Evolutionary conservation across 108 stramenopile species (phyloP).

Genomic region (Skeletonema marinoi): DNA sequence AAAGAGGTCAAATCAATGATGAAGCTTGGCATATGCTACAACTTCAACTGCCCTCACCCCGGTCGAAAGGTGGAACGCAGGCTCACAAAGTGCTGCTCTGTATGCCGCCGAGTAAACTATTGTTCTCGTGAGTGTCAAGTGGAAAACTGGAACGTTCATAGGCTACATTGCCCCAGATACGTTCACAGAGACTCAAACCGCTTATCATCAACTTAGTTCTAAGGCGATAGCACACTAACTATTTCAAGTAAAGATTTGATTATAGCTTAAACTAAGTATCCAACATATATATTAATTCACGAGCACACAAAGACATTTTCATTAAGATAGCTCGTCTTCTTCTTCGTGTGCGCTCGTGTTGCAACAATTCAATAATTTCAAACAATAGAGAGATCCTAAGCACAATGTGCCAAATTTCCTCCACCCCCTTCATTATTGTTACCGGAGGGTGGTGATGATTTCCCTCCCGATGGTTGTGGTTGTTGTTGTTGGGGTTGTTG

Average conservation of each 20-base stretch:
- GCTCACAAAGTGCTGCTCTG: neutral
- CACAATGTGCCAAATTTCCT: conserved; percentile 59
- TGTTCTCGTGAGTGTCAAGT: neutral
- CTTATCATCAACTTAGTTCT: too few species aligned
- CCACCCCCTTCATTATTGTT: conserved; percentile 42
- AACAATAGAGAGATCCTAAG: neutral
- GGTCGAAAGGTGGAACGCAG: neutral
- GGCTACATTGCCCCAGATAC: neutral
- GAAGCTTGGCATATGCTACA: conserved; percentile 1
- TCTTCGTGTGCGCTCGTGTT: too few species aligned
- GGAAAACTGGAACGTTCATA: neutral
- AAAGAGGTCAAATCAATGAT: neutral
- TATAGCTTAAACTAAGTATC: too few species aligned
- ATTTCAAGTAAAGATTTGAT: neutral
- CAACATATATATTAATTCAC: too few species aligned
- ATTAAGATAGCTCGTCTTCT: too few species aligned
- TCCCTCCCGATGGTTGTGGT: neutral
- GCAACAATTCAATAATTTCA: too few species aligned
- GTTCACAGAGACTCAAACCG: neutral
- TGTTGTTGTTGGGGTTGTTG: conserved; percentile 12
- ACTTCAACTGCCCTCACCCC: neutral
- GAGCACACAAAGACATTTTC: too few species aligned
- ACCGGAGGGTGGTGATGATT: conserved; percentile 16
- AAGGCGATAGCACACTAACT: neutral
- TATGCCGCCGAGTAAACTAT: neutral